Evolutionary conservation across 345 rosid species (phyloP).

Genomic region (Anacardium occidentale): DNA sequence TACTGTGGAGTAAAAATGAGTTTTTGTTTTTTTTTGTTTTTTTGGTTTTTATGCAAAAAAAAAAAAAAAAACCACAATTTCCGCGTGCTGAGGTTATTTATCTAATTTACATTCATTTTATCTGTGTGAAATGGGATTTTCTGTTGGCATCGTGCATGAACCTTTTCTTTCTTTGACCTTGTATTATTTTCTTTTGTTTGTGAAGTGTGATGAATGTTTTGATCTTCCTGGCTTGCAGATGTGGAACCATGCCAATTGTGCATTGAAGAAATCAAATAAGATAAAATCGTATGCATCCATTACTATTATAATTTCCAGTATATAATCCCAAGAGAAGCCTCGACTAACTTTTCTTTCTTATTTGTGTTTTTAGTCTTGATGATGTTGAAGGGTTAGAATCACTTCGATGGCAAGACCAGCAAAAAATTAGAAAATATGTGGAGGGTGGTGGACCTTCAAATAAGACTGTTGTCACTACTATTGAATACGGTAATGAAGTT

Average conservation of each 20-base stretch:
- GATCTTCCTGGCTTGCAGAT: constrained; percentile 40
- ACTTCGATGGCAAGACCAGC: constrained; percentile 97
- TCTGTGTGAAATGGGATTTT: neutral
- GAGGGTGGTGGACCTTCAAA: constrained; percentile 45
- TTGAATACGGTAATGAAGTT: constrained; percentile 67
- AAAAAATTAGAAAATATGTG: constrained; percentile 63
- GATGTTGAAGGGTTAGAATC: constrained; percentile 89
- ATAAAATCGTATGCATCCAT: constrained; percentile 61
- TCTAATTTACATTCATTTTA: neutral
- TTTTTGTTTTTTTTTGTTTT: too few relatives aligned
- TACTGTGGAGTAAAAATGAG: too few relatives aligned
- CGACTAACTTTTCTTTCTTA: constrained; percentile 9
- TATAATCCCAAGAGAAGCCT: neutral
- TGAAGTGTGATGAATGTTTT: neutral
- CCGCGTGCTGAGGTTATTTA: too few relatives aligned
- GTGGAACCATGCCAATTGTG: constrained; percentile 88
- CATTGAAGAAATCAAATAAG: constrained; percentile 73
- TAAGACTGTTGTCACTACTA: constrained; percentile 20
- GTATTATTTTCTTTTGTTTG: neutral
- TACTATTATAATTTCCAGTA: constrained; percentile 1
- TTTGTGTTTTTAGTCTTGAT: constrained; percentile 50
- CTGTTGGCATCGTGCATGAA: neutral
- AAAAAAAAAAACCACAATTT: too few relatives aligned
- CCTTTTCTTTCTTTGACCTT: neutral
- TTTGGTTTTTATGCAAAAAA: too few relatives aligned